phyloP scores from a whole-genome alignment of 2,329 filamentous ascomycete species.

The Colletotrichum sp. region DNA sequence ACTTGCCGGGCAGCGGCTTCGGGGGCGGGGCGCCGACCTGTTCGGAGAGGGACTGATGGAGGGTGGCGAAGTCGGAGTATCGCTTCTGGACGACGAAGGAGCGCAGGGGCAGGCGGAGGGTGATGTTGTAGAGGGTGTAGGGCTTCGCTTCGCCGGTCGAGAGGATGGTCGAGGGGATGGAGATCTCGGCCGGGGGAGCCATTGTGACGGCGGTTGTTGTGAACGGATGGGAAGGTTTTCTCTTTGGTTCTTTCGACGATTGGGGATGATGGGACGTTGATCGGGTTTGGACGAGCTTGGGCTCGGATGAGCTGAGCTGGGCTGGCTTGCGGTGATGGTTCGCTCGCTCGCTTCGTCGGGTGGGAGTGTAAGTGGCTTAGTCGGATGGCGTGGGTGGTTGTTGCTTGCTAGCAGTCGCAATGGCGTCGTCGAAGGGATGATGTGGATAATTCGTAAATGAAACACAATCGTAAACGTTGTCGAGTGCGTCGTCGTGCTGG shows the following conservation, averaged over 20 bases:
- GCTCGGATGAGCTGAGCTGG: not conserved
- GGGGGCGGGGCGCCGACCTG: constrained; percentile 70
- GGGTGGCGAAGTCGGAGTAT: constrained; percentile 78
- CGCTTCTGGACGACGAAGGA: constrained; percentile 80
- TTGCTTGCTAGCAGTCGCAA: not conserved
- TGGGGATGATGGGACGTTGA: not conserved
- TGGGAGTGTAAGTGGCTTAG: not conserved
- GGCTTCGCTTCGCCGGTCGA: constrained; percentile 63
- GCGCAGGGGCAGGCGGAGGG: constrained; percentile 76
- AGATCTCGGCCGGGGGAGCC: constrained; percentile 71
- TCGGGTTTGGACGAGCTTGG: constrained; percentile 1
- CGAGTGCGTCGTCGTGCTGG: not conserved
- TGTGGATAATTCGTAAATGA: not conserved
- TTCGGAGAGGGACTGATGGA: constrained; percentile 67
- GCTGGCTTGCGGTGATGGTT: not conserved
- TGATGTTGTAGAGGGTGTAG: constrained; percentile 81
- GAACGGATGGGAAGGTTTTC: not conserved
- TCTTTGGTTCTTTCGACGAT: not conserved
- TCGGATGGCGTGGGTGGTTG: not conserved
- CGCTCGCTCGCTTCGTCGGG: not conserved
- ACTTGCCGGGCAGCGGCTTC: constrained; percentile 71
- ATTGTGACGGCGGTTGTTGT: constrained; percentile 38
- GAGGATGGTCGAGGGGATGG: constrained; percentile 69
- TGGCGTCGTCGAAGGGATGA: not conserved
- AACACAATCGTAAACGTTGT: not conserved